A percentile compares a stretch with the other conserved stretches of the same genome.
These are phyloP conservation scores for Cercospora brassicicola DNA, from an alignment of 2,329 filamentous ascomycete species.

Conservation along the genomic window DNA sequence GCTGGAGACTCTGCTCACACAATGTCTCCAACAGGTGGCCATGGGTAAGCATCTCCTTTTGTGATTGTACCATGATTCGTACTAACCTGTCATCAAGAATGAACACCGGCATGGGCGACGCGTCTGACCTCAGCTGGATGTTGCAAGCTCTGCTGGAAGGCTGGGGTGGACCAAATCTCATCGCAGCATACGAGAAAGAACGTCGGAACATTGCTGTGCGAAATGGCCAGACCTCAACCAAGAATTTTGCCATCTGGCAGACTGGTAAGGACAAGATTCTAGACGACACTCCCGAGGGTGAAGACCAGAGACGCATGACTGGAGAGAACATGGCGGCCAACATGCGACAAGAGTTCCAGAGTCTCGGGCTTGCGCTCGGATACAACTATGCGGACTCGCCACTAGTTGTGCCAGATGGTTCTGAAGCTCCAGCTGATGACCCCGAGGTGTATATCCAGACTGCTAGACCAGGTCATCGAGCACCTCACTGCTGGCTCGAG, in stretches of 20 bases:
- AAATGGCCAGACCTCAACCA: slow-evolving; percentile 8
- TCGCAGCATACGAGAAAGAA: slow-evolving; percentile 34
- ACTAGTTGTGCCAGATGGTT: slow-evolving; percentile 2
- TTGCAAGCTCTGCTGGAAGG: slow-evolving; percentile 31
- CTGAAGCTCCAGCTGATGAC: background rate
- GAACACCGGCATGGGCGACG: slow-evolving; percentile 41
- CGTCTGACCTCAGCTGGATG: slow-evolving; percentile 41
- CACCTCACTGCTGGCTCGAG: slow-evolving; percentile 7
- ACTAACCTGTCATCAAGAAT: slow-evolving; percentile 20
- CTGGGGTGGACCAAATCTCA: slow-evolving; percentile 25
- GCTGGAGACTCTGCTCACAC: slow-evolving; percentile 40
- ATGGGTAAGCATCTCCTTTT: slow-evolving; percentile 28
- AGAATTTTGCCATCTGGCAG: slow-evolving; percentile 11
- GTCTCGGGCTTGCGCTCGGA: slow-evolving; percentile 7
- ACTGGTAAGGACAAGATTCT: background rate
- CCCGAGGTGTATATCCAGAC: slow-evolving; percentile 11
- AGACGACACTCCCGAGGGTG: slow-evolving; percentile 1
- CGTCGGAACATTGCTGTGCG: slow-evolving; percentile 33
- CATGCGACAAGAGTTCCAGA: slow-evolving; percentile 11
- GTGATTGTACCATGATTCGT: background rate
- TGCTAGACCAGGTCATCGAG: slow-evolving; percentile 6
- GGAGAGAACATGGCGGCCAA: slow-evolving; percentile 9
- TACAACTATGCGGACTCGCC: slow-evolving; percentile 6
- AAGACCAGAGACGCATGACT: slow-evolving; percentile 1
- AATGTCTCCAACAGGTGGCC: slow-evolving; percentile 40